Conservation (phyloP, 1,284 basidiomycete species). For the Cystobasidium slooffiae region DNA sequence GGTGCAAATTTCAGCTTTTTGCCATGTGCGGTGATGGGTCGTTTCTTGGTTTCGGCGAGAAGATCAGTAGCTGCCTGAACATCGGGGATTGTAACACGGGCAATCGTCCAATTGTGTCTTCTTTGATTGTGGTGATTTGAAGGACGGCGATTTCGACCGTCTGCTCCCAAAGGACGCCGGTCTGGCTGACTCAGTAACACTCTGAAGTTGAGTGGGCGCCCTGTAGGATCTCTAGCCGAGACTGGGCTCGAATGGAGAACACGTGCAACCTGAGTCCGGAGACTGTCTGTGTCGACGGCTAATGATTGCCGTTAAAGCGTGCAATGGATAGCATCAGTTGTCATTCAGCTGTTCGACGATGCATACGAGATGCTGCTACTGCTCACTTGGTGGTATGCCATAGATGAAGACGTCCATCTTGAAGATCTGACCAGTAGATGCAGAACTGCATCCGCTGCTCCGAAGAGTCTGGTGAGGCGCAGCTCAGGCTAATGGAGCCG, state of each 20-base stretch:
- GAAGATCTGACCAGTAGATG: background rate
- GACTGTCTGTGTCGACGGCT: constrained; percentile 18
- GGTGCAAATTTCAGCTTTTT: background rate
- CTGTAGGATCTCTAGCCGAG: background rate
- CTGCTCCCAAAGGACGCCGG: background rate
- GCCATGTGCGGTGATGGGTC: background rate
- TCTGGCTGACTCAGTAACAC: constrained; percentile 14
- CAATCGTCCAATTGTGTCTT: constrained; percentile 1
- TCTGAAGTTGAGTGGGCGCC: constrained; percentile 15
- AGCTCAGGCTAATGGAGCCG: no score
- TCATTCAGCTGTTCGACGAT: background rate
- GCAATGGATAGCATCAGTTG: background rate
- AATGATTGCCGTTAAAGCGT: background rate
- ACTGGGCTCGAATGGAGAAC: constrained; percentile 24
- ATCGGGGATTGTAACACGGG: constrained; percentile 13
- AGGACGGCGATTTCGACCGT: background rate
- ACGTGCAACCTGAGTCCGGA: constrained; percentile 7
- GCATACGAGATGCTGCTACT: background rate
- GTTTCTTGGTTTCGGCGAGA: background rate
- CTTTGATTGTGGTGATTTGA: background rate
- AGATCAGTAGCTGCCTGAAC: background rate
- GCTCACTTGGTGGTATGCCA: constrained; percentile 3
- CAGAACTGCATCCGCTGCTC: background rate
- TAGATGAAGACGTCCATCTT: constrained; percentile 18
- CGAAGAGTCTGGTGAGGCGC: no score